These are phyloP conservation scores for Exophiala calicioides DNA, from an alignment of 2,329 filamentous ascomycete species.

Conservation along the genomic window DNA sequence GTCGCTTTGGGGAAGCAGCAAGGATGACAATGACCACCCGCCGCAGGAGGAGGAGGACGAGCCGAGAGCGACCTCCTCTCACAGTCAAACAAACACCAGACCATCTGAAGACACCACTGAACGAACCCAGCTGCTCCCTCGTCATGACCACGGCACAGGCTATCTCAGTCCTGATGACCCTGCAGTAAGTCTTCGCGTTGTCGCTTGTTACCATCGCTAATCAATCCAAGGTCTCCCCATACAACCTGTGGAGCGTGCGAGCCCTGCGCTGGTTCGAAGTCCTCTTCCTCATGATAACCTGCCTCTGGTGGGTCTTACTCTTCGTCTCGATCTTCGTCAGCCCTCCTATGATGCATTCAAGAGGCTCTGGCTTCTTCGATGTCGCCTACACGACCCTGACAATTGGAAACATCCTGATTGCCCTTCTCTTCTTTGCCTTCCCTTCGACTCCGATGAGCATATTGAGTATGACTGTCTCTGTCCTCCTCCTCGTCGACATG, in stretches of 20 bases:
- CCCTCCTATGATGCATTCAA: slow-evolving; percentile 78
- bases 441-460: slow-evolving; percentile 79
- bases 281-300: slow-evolving; percentile 71
- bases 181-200: slow-evolving; percentile 58
- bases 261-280: slow-evolving; percentile 76
- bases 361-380: slow-evolving; percentile 89
- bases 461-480: slow-evolving; percentile 66
- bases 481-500: slow-evolving; percentile 70
- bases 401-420: slow-evolving; percentile 71
- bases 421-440: slow-evolving; percentile 81
- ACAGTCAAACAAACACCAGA: slow-evolving; percentile 23
- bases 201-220: no score
- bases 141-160: slow-evolving; percentile 60
- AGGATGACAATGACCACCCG: slow-evolving; percentile 44
- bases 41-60: slow-evolving; percentile 33
- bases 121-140: slow-evolving; percentile 63
- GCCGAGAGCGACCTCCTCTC: slow-evolving; percentile 16
- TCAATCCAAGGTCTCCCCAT: slow-evolving; percentile 73
- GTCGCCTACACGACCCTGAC: slow-evolving; percentile 82
- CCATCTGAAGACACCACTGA: slow-evolving; percentile 54
- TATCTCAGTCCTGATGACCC: slow-evolving; percentile 79
- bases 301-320: slow-evolving; percentile 89
- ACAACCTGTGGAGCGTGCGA: slow-evolving; percentile 91
- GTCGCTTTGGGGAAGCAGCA: slow-evolving; percentile 58
- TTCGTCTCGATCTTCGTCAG: slow-evolving; percentile 90